Conservation (phyloP, 2,329 filamentous ascomycete species). For the Fusarium burgessii region DNA sequence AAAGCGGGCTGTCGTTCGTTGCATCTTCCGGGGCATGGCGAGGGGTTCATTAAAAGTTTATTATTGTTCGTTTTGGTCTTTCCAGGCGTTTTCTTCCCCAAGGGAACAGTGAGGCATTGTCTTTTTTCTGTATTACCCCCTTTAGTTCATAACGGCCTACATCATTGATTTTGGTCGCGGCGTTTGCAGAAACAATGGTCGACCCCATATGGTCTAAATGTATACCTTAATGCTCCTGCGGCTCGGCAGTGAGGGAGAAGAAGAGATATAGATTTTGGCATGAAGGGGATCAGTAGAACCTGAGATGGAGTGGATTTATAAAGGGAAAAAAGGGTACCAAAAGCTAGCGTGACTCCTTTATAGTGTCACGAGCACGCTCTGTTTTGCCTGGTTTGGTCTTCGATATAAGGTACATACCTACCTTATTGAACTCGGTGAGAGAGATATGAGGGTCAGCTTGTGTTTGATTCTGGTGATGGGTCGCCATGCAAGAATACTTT, state of each 20-base stretch:
- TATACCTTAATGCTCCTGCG: conserved; percentile 47
- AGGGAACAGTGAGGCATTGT: conserved; percentile 38
- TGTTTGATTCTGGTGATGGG: conserved; percentile 1
- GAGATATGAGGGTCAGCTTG: conserved; percentile 32
- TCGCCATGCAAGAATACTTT: neutral
- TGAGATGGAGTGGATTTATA: conserved; percentile 16
- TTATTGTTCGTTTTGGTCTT: conserved; percentile 33
- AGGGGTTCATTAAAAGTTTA: conserved; percentile 47
- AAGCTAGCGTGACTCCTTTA: conserved; percentile 21
- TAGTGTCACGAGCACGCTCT: conserved; percentile 15
- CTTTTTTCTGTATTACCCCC: conserved; percentile 35
- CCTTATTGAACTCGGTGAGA: conserved; percentile 1
- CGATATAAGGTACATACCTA: neutral
- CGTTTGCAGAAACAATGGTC: conserved; percentile 40
- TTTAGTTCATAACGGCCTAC: conserved; percentile 35
- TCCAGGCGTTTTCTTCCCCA: conserved; percentile 43
- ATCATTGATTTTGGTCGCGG: conserved; percentile 34
- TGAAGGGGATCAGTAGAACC: conserved; percentile 28
- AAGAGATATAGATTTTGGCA: conserved; percentile 27
- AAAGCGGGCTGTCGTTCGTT: conserved; percentile 38
- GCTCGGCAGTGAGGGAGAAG: conserved; percentile 40
- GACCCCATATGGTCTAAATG: conserved; percentile 36
- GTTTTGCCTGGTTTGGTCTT: conserved; percentile 28
- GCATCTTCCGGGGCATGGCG: conserved; percentile 52
- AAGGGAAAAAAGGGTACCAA: conserved; percentile 21